These are phyloP conservation scores for Ustilago esculenta DNA, from an alignment of 1,284 basidiomycete genomes.

Conservation along the genomic window DNA sequence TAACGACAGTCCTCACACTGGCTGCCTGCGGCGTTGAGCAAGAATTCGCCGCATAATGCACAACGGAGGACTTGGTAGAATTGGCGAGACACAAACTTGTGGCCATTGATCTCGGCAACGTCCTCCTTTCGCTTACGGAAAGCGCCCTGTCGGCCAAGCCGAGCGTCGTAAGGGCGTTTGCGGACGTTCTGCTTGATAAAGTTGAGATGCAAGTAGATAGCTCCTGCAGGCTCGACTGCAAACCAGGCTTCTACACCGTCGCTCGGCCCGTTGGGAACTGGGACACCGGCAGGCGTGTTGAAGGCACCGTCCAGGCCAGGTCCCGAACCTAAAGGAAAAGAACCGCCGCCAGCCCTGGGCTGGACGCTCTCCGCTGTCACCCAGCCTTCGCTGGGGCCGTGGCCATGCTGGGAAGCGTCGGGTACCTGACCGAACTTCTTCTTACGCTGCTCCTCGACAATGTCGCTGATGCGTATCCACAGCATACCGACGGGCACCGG, in stretches of 20 bases:
- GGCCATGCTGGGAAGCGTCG: conserved; percentile 37
- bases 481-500: conserved; percentile 92
- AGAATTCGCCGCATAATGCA: conserved; percentile 95
- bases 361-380: conserved; percentile 62
- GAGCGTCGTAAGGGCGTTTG: conserved; percentile 87
- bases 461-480: conserved; percentile 93
- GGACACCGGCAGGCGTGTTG: conserved; percentile 52
- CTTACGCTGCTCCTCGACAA: conserved; percentile 91
- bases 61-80: conserved; percentile 97
- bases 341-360: conserved; percentile 35
- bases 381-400: conserved; percentile 64
- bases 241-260: conserved; percentile 98
- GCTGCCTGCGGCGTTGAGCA: conserved; percentile 95
- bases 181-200: conserved; percentile 73
- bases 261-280: conserved; percentile 48
- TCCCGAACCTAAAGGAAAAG: conserved; percentile 10
- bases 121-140: conserved; percentile 97
- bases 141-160: conserved; percentile 95
- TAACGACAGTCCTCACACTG: conserved; percentile 99
- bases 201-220: conserved; percentile 71
- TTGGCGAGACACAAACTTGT: conserved; percentile 95
- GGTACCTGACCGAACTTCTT: conserved; percentile 81
- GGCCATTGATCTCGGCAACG: conserved; percentile 99
- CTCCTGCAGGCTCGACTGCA: conserved; percentile 96
- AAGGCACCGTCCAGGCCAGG: conserved; percentile 38